Conservation (phyloP, 768 basidiomycete species). For the Pulveroboletus sp. region DNA sequence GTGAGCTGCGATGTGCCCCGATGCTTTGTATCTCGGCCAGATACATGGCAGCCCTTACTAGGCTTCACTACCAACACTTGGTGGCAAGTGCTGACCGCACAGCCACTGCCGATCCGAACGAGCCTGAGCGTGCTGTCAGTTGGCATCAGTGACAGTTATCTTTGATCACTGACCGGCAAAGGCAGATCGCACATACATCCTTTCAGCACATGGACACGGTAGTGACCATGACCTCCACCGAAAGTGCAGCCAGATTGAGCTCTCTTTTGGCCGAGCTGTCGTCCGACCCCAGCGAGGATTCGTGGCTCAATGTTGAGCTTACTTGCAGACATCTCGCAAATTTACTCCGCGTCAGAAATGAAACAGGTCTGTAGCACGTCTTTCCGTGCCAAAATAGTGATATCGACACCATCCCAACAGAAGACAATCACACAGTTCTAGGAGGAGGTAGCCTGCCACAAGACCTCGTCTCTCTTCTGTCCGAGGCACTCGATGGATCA, state of each 20-base stretch:
- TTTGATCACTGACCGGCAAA: background rate
- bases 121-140: background rate
- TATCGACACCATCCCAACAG: slow-evolving; percentile 36
- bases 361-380: slow-evolving; percentile 38
- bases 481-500: slow-evolving; percentile 49
- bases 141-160: too few relatives aligned
- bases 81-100: background rate
- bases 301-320: slow-evolving; percentile 52
- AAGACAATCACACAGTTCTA: slow-evolving; percentile 68
- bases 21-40: too few relatives aligned
- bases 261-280: slow-evolving; percentile 33
- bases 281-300: slow-evolving; percentile 28
- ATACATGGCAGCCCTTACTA: too few relatives aligned
- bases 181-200: background rate
- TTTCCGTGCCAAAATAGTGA: background rate
- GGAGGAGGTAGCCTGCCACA: slow-evolving; percentile 66
- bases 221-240: slow-evolving; percentile 19
- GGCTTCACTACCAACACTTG: too few relatives aligned
- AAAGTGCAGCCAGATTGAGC: slow-evolving; percentile 32
- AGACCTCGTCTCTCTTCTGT: slow-evolving; percentile 60
- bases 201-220: slow-evolving; percentile 18
- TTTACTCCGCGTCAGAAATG: slow-evolving; percentile 54
- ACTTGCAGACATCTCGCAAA: slow-evolving; percentile 61
- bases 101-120: slow-evolving; percentile 8
- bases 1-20: too few relatives aligned